phyloP scores from a whole-genome alignment of 2,329 filamentous ascomycete species.

The Acrodontium crateriforme region DNA sequence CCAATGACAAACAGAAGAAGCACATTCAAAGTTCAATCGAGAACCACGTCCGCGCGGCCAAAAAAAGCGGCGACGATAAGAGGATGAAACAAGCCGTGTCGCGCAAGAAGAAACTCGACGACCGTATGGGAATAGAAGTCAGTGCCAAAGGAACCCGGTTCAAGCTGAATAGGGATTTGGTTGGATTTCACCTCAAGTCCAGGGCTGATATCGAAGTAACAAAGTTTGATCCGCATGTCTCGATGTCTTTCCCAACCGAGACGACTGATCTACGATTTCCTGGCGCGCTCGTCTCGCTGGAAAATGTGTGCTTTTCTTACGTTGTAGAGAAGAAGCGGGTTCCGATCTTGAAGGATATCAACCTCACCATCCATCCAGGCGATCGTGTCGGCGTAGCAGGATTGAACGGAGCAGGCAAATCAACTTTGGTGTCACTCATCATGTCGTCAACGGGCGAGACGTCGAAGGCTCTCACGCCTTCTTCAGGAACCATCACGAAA shows the following conservation, averaged over 20 bases:
- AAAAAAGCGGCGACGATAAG: conserved; percentile 67
- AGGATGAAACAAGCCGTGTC: conserved; percentile 77
- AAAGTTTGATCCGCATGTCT: conserved; percentile 40
- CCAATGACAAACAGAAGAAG: conserved; percentile 65
- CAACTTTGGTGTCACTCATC: conserved; percentile 59
- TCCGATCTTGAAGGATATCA: conserved; percentile 47
- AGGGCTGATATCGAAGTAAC: conserved; percentile 61
- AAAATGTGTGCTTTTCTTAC: conserved; percentile 56
- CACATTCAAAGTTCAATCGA: conserved; percentile 69
- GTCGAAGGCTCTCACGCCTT: conserved; percentile 33
- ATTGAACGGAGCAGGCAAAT: conserved; percentile 71
- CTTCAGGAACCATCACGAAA: conserved; percentile 45
- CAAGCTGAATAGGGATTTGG: conserved; percentile 64
- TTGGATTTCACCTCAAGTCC: conserved; percentile 43
- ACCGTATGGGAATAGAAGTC: conserved; percentile 64
- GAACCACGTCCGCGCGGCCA: conserved; percentile 60
- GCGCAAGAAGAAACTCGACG: conserved; percentile 71
- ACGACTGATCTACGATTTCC: conserved; percentile 33
- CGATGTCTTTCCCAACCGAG: conserved; percentile 42
- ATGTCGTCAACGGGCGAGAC: conserved; percentile 33
- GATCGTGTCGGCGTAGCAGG: conserved; percentile 64
- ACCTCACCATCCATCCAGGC: conserved; percentile 56
- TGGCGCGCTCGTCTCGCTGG: conserved; percentile 55
- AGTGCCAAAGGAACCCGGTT: conserved; percentile 59
- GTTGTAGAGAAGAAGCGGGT: conserved; percentile 24